Evolutionary conservation across 352 stramenopile genomes (phyloP).

Genomic region (Blastocystis sp.): DNA sequence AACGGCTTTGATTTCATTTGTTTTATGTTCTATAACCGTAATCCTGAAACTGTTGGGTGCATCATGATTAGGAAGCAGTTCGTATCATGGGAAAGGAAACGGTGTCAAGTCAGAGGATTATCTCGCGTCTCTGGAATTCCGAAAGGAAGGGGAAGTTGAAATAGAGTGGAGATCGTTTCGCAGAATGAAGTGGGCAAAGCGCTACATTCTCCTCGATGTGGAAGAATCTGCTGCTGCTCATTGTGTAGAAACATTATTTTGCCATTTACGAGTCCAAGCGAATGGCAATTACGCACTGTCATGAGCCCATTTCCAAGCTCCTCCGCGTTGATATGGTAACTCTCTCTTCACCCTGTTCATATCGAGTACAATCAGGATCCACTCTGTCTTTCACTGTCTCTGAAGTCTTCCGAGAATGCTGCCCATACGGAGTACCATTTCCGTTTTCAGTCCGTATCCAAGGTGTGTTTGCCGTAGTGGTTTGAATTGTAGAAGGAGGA

Average conservation of each 20-base stretch:
- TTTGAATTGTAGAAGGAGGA: slow-evolving; percentile 2
- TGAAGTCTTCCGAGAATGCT: background rate
- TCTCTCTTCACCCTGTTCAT: background rate
- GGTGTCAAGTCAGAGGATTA: background rate
- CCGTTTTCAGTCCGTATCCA: background rate
- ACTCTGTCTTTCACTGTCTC: background rate
- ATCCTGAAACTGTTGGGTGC: too few relatives aligned
- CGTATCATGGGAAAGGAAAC: background rate
- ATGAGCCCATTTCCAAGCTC: background rate
- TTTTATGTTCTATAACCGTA: too few relatives aligned
- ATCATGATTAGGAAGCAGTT: background rate
- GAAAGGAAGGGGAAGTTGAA: slow-evolving; percentile 29
- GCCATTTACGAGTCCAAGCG: slow-evolving; percentile 6
- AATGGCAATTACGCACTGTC: background rate
- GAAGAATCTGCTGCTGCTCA: background rate
- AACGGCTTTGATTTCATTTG: background rate
- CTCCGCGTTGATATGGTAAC: background rate
- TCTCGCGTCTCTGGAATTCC: slow-evolving; percentile 1
- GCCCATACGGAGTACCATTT: slow-evolving; percentile 35
- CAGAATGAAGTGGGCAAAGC: background rate
- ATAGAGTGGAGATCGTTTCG: slow-evolving; percentile 28
- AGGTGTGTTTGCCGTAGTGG: background rate
- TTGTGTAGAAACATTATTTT: slow-evolving; percentile 35
- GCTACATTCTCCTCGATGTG: slow-evolving; percentile 20
- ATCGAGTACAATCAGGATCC: background rate